Percentiles rank a stretch among this genome's conserved stretches.
phyloP scores from a whole-genome alignment of 352 stramenopile genomes.

The Thalassiosira hispida region DNA sequence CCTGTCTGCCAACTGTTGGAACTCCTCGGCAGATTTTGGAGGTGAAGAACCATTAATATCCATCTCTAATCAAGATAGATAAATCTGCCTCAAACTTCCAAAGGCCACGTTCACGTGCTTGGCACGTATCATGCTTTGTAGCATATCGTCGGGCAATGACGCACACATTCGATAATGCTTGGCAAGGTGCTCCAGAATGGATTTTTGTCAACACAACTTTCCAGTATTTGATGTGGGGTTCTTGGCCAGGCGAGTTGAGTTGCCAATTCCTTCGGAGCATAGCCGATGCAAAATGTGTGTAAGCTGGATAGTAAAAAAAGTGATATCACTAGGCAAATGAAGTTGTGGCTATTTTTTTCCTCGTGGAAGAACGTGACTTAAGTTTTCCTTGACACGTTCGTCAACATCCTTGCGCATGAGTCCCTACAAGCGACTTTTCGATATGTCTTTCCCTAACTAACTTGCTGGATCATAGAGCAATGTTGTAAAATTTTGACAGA shows the following conservation, averaged over 20 bases:
- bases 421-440: constrained; percentile 85
- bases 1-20: constrained; percentile 79
- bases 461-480: constrained; percentile 87
- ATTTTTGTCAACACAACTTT: constrained; percentile 91
- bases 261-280: constrained; percentile 85
- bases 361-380: constrained; percentile 91
- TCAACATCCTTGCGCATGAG: constrained; percentile 89
- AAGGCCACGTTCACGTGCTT: constrained; percentile 89
- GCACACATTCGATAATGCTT: constrained; percentile 88
- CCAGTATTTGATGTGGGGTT: constrained; percentile 91
- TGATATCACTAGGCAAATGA: not conserved
- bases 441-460: constrained; percentile 87
- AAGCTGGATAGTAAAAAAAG: constrained; percentile 57
- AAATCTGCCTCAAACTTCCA: constrained; percentile 89
- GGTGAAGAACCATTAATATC: constrained; percentile 87
- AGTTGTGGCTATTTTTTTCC: not conserved
- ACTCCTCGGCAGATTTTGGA: constrained; percentile 40
- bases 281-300: constrained; percentile 91
- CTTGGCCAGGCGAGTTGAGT: constrained; percentile 86
- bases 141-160: constrained; percentile 87
- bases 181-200: constrained; percentile 87
- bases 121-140: constrained; percentile 87
- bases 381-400: constrained; percentile 85
- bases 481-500: constrained; percentile 74
- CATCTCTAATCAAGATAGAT: constrained; percentile 88